Base-by-base conservation (phyloP, 2,329 filamentous ascomycete species). In the Colletotrichum orbiculare region DNA sequence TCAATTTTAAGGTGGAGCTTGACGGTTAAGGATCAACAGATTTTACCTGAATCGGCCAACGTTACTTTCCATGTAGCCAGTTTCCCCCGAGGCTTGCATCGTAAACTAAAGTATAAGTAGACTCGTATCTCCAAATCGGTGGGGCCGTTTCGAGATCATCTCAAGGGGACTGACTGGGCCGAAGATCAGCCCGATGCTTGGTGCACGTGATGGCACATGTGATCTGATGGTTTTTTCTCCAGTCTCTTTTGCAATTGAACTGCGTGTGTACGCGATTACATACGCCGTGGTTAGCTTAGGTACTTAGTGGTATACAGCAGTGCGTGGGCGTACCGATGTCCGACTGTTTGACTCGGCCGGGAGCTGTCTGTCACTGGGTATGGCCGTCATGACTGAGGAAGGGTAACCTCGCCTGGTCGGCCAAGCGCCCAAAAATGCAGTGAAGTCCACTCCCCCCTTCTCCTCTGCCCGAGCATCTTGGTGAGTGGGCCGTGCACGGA, bases 121-220 rank as follows among this genome's bases (percentile, higher is more conserved):
- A 55, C 57, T 65, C 62, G 62, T 65, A 65, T 61, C 61, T 61
- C 13, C 57, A 48, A 65, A 56, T 65, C 57, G 53, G 63, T 52
- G 56, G 58, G 58, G 59, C 38, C 47, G 52, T 65, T 65, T 65
- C 52, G 63, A 65, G 63, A 65, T 65, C 63, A 65, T 57, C 58
- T 53, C 63, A 65, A 65, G 63, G 58, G 53, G 52, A 39, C 17
- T 43, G 46, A 58, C 33, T 42, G 38, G 46, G 25, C 62, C 58
- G 52, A 48, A 61, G 46, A 48, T 56, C 58, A 48, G 58, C 35
- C 45, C 38, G 52, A 43, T 50, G 15, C 9, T 15, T 10, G 43
- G 13, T 39, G 52, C 58, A 65, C 58, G 52, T 65, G 58, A 65
- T 33, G 17, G 15, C n/a, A 59, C 58, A 62, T 41, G 58, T 62